These are phyloP conservation scores for Scheffersomyces stipitis DNA, from an alignment of 805 yeast genomes.

Conservation along the genomic window DNA sequence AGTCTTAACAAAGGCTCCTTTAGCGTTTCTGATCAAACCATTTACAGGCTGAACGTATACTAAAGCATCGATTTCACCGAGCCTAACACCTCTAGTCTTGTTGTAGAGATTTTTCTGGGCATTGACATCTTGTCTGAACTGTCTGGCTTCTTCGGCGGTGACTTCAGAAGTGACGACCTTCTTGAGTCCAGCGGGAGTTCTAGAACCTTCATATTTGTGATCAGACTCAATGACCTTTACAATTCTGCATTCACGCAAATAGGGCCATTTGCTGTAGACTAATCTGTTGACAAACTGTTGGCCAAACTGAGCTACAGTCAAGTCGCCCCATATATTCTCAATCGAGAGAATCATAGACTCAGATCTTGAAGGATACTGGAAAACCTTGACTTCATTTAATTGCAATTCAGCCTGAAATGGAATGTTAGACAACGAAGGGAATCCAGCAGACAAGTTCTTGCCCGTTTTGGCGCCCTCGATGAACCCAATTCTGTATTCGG, in stretches of 20 bases:
- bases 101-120: constrained; percentile 44
- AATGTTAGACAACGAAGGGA: constrained; percentile 78
- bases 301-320: constrained; percentile 64
- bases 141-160: constrained; percentile 40
- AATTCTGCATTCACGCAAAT: constrained; percentile 74
- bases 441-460: constrained; percentile 75
- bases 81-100: constrained; percentile 59
- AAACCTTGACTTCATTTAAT: constrained; percentile 67
- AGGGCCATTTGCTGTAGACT: constrained; percentile 89
- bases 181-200: constrained; percentile 20
- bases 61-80: constrained; percentile 55
- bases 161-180: constrained; percentile 35
- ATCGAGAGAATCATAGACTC: constrained; percentile 74
- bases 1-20: constrained; percentile 80
- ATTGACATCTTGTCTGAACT: constrained; percentile 42
- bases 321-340: constrained; percentile 52
- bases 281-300: constrained; percentile 58
- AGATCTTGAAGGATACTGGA: constrained; percentile 81
- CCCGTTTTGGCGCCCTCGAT: constrained; percentile 69
- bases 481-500: constrained; percentile 53
- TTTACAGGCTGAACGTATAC: constrained; percentile 72
- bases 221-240: constrained; percentile 58
- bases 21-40: constrained; percentile 66
- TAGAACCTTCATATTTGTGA: constrained; percentile 45
- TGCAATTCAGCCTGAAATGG: constrained; percentile 57